These are phyloP conservation scores for Simplicillium sp. DNA, from an alignment of 2,329 filamentous ascomycete genomes.

Conservation along the genomic window DNA sequence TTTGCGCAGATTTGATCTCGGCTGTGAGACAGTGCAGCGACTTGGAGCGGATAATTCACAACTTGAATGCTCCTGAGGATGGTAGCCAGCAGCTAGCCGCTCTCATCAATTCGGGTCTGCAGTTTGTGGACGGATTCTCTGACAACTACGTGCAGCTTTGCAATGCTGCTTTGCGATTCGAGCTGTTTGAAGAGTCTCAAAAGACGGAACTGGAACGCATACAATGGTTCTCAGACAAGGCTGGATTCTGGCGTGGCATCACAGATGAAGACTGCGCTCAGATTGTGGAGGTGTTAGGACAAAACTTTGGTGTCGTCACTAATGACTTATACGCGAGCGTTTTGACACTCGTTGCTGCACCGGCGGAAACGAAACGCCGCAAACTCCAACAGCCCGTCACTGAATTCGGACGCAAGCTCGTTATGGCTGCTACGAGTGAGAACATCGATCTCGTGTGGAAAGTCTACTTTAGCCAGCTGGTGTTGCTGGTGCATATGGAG, in stretches of 20 bases:
- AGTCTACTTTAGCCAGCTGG: constrained; percentile 71
- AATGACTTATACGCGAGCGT: constrained; percentile 45
- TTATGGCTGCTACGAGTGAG: constrained; percentile 72
- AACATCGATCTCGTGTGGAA: constrained; percentile 62
- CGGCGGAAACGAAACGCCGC: constrained; percentile 34
- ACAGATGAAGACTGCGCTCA: constrained; percentile 71
- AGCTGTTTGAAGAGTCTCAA: constrained; percentile 66
- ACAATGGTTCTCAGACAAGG: constrained; percentile 67
- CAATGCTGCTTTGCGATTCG: constrained; percentile 56
- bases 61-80: constrained; percentile 44
- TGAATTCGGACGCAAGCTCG: constrained; percentile 64
- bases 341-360: constrained; percentile 32
- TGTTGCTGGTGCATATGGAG: constrained; percentile 80
- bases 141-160: constrained; percentile 60
- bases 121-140: constrained; percentile 62
- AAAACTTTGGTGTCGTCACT: constrained; percentile 50
- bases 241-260: constrained; percentile 68
- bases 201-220: constrained; percentile 65
- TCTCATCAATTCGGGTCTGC: constrained; percentile 59
- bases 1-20: constrained; percentile 73
- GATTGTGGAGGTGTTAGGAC: constrained; percentile 60
- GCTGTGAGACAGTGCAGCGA: constrained; percentile 71
- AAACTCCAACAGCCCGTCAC: constrained; percentile 49
- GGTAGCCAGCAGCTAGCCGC: constrained; percentile 45
- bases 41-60: constrained; percentile 67